Evolutionary conservation across 2,329 filamentous ascomycete species (phyloP).

Genomic region (Xylariaceae sp.): DNA sequence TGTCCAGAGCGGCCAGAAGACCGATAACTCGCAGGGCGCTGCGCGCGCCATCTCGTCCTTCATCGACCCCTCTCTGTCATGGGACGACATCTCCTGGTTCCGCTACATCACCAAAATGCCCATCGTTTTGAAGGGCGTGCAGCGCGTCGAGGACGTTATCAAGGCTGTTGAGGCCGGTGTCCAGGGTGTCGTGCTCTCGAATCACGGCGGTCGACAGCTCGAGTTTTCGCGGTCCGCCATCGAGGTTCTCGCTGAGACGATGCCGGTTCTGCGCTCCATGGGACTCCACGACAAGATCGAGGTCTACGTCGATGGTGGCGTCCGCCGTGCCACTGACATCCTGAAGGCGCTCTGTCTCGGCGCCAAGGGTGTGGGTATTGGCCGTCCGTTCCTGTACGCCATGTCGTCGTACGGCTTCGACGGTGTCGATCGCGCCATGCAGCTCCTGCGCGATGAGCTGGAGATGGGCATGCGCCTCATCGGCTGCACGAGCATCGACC

Average conservation of each 20-base stretch:
- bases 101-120: slow-evolving; percentile 85
- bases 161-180: slow-evolving; percentile 76
- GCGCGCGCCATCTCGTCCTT: slow-evolving; percentile 93
- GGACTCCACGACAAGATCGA: slow-evolving; percentile 74
- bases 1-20: slow-evolving; percentile 70
- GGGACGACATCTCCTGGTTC: slow-evolving; percentile 96
- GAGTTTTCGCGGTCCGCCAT: slow-evolving; percentile 86
- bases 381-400: slow-evolving; percentile 88
- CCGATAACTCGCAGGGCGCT: slow-evolving; percentile 86
- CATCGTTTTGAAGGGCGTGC: slow-evolving; percentile 92
- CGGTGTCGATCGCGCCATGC: slow-evolving; percentile 89
- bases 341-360: slow-evolving; percentile 92
- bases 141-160: slow-evolving; percentile 91
- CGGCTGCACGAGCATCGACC: slow-evolving; percentile 66
- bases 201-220: slow-evolving; percentile 91
- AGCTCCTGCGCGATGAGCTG: slow-evolving; percentile 90
- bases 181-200: slow-evolving; percentile 87
- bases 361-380: slow-evolving; percentile 88
- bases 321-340: slow-evolving; percentile 87
- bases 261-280: slow-evolving; percentile 73
- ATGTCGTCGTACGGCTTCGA: slow-evolving; percentile 87
- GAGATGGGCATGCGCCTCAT: slow-evolving; percentile 98
- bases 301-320: slow-evolving; percentile 84
- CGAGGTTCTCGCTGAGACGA: slow-evolving; percentile 87
- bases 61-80: slow-evolving; percentile 89